phyloP scores from a whole-genome alignment of 768 basidiomycete genomes.

The Clitopilus passeckerianus region DNA sequence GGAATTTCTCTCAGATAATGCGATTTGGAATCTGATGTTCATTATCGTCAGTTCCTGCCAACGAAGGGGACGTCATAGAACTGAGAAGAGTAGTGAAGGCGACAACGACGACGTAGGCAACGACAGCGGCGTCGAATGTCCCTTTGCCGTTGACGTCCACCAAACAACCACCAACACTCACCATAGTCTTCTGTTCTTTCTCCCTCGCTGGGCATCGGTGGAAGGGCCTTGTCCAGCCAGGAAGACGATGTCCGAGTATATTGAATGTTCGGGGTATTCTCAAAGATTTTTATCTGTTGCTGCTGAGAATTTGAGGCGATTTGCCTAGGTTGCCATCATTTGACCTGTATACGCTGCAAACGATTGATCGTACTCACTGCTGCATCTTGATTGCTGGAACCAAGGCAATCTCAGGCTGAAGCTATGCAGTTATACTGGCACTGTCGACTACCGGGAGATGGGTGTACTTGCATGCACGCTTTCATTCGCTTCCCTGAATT shows the following conservation, averaged over 20 bases:
- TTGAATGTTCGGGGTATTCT: background rate
- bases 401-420: background rate
- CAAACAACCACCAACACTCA: constrained; percentile 1
- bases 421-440: background rate
- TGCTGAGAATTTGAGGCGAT: background rate
- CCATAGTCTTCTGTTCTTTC: constrained; percentile 4
- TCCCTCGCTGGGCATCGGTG: constrained; percentile 22
- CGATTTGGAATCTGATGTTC: constrained; percentile 15
- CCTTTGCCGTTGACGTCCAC: constrained; percentile 3
- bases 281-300: background rate
- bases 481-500: background rate
- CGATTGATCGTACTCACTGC: background rate
- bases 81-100: constrained; percentile 4
- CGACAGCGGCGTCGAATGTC: constrained; percentile 2
- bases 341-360: background rate
- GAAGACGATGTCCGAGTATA: background rate
- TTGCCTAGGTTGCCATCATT: background rate
- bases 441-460: background rate
- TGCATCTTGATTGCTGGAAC: background rate
- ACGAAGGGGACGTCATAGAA: constrained; percentile 13
- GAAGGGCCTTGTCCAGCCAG: constrained; percentile 27
- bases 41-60: constrained; percentile 8
- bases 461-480: background rate
- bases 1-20: constrained; percentile 24
- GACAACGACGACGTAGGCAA: constrained; percentile 3